Base-by-base conservation (phyloP, 2,329 filamentous ascomycete genomes). In the Calonectria pauciramosa region DNA sequence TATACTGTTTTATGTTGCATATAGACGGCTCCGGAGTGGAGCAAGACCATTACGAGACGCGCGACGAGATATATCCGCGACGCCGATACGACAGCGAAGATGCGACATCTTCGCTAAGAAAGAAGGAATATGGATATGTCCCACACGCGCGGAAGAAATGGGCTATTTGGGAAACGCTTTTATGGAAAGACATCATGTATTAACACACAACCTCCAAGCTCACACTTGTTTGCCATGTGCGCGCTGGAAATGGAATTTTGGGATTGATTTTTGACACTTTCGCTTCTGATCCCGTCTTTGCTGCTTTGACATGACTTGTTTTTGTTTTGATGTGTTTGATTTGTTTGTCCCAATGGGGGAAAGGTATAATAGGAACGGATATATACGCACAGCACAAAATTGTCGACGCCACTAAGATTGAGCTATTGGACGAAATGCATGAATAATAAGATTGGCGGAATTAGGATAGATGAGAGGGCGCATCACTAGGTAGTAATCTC, bases 1-100 rank as follows among this genome's bases (percentile, higher is more conserved):
- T n/a, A 38, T 38, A 56, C 52, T 67, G 66, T 78, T 75, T 47
- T 80, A 78, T 65, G 56, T 52, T 70, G 44, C 79, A 80, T 79
- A 80, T 80, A 80, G 79, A 80, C 78, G 64, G 71, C 77, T 70
- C 79, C 77, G 73, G 51, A 72, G 70, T 69, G 59, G 77, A 56
- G 44, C 44, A 34, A 56, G 73, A 80, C 73, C 76, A 59, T 56
- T 74, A 71, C 72, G 68, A 72, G 59, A 80, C 67, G 75, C 59
- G 71, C 52, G 65, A 75, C 41, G 77, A 78, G 71, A 75, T 47
- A 70, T 68, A 78, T 78, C 52, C 66, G 68, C 64, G 71, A 76
- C 63, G 77, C 60, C 38, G 70, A 76, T 68, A 77, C 65, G 70
- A 78, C 68, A 69, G 59, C 71, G 72, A 74, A 75, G 54, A 34